phyloP scores from a whole-genome alignment of 2,329 filamentous ascomycete genomes.

The Samsoniella hepiali region DNA sequence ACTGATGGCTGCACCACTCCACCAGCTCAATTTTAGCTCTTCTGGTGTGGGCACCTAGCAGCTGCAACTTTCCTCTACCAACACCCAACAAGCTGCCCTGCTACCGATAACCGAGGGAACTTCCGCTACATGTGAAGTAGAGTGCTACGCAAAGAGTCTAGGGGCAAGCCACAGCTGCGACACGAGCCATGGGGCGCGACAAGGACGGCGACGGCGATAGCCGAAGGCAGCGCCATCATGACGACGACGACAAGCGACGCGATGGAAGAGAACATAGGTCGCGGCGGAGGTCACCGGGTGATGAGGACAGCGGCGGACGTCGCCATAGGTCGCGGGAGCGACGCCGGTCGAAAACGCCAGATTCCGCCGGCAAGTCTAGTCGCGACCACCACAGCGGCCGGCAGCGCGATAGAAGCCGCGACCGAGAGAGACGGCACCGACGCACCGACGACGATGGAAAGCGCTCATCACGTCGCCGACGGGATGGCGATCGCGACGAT shows the following conservation, averaged over 20 bases:
- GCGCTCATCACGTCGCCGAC: neutral
- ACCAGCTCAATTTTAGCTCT: constrained; percentile 14
- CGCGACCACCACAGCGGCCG: constrained; percentile 25
- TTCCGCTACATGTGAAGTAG: neutral
- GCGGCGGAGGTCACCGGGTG: constrained; percentile 15
- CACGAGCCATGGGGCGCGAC: constrained; percentile 12
- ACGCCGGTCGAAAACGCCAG: constrained; percentile 17
- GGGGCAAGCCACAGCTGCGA: neutral
- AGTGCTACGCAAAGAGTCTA: neutral
- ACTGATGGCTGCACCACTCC: neutral
- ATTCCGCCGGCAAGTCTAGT: constrained; percentile 9
- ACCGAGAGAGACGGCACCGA: constrained; percentile 13
- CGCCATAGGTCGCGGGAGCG: constrained; percentile 16
- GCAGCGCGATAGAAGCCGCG: constrained; percentile 27
- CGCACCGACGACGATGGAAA: constrained; percentile 13
- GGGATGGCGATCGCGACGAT: constrained; percentile 14
- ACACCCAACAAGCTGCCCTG: neutral
- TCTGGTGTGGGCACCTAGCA: neutral
- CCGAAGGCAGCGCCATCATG: constrained; percentile 9
- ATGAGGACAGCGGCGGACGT: constrained; percentile 14
- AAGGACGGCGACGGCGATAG: constrained; percentile 6
- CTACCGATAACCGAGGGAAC: neutral
- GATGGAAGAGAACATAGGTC: constrained; percentile 5
- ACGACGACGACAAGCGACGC: neutral
- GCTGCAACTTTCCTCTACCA: neutral